Percentiles rank a stretch among this genome's conserved stretches.
These are phyloP conservation scores for Zymoseptoria passerinii DNA, from an alignment of 2,329 filamentous ascomycete genomes.

Conservation along the genomic window DNA sequence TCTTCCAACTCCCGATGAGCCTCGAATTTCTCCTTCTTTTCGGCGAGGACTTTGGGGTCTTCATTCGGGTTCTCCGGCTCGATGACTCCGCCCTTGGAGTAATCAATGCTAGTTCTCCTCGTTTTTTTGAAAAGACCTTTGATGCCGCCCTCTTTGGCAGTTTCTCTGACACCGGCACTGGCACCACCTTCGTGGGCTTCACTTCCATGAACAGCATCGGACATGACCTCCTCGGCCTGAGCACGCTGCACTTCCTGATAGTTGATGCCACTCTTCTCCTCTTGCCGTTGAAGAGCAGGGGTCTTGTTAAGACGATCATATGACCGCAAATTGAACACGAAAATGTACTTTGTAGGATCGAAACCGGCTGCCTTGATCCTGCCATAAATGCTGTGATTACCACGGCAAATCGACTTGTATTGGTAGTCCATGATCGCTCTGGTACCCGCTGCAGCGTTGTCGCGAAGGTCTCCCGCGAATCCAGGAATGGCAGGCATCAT, in stretches of 20 bases:
- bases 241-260: conserved; percentile 84
- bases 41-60: conserved; percentile 7
- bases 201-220: conserved; percentile 56
- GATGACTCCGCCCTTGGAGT: conserved; percentile 14
- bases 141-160: conserved; percentile 18
- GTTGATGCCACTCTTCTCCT: conserved; percentile 70
- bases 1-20: conserved; percentile 11
- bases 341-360: conserved; percentile 73
- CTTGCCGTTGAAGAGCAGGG: conserved; percentile 60
- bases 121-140: conserved; percentile 26
- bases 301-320: conserved; percentile 91
- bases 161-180: conserved; percentile 27
- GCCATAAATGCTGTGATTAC: conserved; percentile 82
- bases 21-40: conserved; percentile 20
- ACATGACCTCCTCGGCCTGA: conserved; percentile 83
- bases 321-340: conserved; percentile 85
- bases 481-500: conserved; percentile 87
- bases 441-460: conserved; percentile 75
- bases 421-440: conserved; percentile 98
- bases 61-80: conserved; percentile 14
- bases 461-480: conserved; percentile 82
- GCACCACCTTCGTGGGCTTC: conserved; percentile 17
- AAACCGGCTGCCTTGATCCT: conserved; percentile 66
- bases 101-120: conserved; percentile 23
- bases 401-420: conserved; percentile 89